Conservation (phyloP, 257 asterid genomes). For the Agastache rugosa region DNA sequence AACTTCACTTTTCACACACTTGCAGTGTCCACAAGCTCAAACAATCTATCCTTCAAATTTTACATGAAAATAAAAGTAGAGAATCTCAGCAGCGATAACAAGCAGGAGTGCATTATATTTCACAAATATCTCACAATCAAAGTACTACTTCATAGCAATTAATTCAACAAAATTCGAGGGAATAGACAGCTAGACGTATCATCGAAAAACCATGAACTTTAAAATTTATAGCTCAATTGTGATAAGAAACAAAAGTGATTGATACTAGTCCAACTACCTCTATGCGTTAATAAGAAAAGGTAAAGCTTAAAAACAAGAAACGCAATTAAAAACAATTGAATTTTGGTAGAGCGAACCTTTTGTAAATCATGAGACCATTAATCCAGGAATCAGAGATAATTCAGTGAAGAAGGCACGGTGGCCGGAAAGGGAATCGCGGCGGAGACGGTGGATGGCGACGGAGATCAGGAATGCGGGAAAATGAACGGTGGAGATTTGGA, state of each 20-base stretch:
- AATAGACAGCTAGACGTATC: neutral
- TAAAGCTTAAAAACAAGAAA: neutral
- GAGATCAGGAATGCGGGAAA: constrained; percentile 36
- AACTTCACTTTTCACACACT: constrained; percentile 30
- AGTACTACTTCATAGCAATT: neutral
- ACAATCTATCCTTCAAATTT: neutral
- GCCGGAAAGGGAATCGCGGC: constrained; percentile 27
- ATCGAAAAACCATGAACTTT: neutral
- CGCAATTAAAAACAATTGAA: neutral
- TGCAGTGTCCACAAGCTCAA: constrained; percentile 24
- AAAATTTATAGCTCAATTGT: neutral
- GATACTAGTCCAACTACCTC: constrained; percentile 17
- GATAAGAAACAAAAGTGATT: neutral
- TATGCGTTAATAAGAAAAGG: no score
- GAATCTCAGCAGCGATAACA: neutral
- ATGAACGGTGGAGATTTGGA: constrained; percentile 52
- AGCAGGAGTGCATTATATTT: constrained; percentile 23
- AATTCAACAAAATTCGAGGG: neutral
- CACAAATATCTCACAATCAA: neutral
- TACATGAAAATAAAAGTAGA: neutral
- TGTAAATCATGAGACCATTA: constrained; percentile 27
- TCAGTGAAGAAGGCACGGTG: constrained; percentile 21
- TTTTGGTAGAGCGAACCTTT: constrained; percentile 6
- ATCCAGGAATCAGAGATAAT: neutral
- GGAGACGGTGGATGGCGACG: constrained; percentile 30